phyloP scores from a whole-genome alignment of 345 rosid species.

The Mangifera indica region DNA sequence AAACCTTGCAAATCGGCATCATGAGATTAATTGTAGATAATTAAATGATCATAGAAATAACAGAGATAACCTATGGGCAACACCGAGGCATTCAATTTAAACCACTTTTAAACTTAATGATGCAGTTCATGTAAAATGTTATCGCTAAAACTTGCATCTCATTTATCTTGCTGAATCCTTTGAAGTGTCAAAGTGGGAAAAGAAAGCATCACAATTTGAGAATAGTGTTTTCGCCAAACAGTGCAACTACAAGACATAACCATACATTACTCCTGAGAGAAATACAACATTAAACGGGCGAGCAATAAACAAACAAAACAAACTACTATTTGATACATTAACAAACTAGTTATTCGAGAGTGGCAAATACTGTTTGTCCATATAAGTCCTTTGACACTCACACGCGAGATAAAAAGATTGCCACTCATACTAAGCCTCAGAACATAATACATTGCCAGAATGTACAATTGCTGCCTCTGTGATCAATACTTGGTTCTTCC shows the following conservation, averaged over 20 bases:
- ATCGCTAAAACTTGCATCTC: too few species aligned
- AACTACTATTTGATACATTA: background rate
- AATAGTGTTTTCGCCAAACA: too few species aligned
- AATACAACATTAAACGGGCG: background rate
- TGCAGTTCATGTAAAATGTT: too few species aligned
- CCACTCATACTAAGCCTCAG: background rate
- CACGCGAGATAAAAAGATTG: background rate
- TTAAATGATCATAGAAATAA: too few species aligned
- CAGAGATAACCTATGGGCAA: too few species aligned
- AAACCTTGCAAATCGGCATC: too few species aligned
- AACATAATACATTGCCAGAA: slow-evolving; percentile 16
- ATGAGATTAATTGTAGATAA: too few species aligned
- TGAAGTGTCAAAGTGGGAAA: background rate
- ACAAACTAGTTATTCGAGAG: background rate
- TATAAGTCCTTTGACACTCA: slow-evolving; percentile 1
- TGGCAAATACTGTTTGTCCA: background rate
- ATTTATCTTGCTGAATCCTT: too few species aligned
- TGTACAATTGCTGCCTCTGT: background rate
- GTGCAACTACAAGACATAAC: too few species aligned
- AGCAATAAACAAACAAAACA: background rate
- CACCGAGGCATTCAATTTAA: too few species aligned
- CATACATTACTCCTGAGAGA: too few species aligned
- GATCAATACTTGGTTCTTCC: slow-evolving; percentile 57
- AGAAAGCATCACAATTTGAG: background rate
- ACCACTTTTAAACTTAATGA: too few species aligned